These are phyloP conservation scores for Phytophthora nicotianae DNA, from an alignment of 352 stramenopile species.

Conservation along the genomic window DNA sequence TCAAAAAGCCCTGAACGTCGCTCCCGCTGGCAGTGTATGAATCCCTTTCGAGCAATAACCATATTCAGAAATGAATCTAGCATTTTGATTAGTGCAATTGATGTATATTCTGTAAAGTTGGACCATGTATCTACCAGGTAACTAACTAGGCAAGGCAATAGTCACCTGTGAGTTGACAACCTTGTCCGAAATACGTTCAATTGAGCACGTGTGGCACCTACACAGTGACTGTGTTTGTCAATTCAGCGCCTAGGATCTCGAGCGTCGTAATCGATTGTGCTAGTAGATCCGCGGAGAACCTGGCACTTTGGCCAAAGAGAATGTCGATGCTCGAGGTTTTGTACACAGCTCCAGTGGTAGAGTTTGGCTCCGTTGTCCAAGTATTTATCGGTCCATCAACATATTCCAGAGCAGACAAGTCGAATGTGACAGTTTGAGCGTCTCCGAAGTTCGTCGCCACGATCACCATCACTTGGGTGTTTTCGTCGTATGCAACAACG, in stretches of 20 bases:
- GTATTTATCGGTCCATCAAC: constrained; percentile 6
- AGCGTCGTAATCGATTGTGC: constrained; percentile 17
- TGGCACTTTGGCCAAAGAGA: constrained; percentile 12
- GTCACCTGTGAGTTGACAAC: neutral
- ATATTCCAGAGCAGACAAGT: constrained; percentile 7
- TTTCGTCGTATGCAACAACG: constrained; percentile 26
- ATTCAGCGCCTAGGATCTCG: constrained; percentile 9
- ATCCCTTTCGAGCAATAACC: constrained; percentile 1
- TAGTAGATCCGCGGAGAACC: constrained; percentile 10
- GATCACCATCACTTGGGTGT: constrained; percentile 10
- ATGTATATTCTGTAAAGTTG: too few relatives aligned
- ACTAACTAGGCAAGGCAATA: neutral
- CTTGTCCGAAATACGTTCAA: too few relatives aligned
- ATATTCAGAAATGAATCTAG: neutral
- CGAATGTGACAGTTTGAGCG: constrained; percentile 12
- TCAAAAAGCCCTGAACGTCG: constrained; percentile 69
- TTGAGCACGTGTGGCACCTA: neutral
- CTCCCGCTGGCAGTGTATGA: neutral
- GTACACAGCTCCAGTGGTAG: constrained; percentile 13
- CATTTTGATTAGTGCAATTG: neutral
- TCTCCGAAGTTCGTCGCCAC: constrained; percentile 18
- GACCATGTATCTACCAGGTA: neutral
- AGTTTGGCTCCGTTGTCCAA: constrained; percentile 18
- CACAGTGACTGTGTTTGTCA: constrained; percentile 1
- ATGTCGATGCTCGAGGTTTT: constrained; percentile 11